phyloP scores from a whole-genome alignment of 495 filamentous ascomycete genomes.

The Melanomma pulvis-pyrius region DNA sequence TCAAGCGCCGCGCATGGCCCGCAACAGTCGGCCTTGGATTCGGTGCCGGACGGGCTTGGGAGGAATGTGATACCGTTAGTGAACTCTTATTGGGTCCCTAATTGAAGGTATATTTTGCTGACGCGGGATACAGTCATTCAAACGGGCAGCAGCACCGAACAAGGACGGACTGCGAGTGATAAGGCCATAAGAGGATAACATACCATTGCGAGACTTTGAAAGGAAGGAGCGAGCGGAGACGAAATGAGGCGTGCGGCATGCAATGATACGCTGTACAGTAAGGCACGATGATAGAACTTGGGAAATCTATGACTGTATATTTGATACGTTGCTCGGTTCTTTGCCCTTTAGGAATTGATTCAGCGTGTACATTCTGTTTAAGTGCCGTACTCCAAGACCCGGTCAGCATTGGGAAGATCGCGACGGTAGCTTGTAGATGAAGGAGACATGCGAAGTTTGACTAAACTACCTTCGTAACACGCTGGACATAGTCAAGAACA shows the following conservation, averaged over 20 bases:
- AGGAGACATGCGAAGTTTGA: too few relatives aligned
- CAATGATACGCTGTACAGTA: constrained; percentile 32
- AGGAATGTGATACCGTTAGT: constrained; percentile 72
- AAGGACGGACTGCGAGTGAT: constrained; percentile 40
- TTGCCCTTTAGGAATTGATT: background rate
- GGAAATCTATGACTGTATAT: constrained; percentile 29
- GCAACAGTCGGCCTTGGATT: constrained; percentile 91
- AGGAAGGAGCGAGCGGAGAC: background rate
- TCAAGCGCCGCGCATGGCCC: constrained; percentile 96
- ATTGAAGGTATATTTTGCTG: background rate
- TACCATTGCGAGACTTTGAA: background rate
- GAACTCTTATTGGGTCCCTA: background rate
- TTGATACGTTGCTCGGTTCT: background rate
- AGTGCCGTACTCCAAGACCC: too few relatives aligned
- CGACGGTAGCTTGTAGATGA: too few relatives aligned
- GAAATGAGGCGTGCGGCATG: background rate
- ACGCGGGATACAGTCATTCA: constrained; percentile 36
- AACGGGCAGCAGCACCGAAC: constrained; percentile 34
- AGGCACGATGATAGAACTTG: constrained; percentile 14
- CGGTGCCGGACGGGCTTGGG: constrained; percentile 92
- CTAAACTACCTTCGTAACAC: too few relatives aligned
- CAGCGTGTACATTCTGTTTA: background rate
- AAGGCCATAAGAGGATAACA: constrained; percentile 27
- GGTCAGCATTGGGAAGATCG: too few relatives aligned
- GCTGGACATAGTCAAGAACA: too few relatives aligned